Base-by-base conservation (phyloP, 768 basidiomycete species). In the Tylopilus sp. region DNA sequence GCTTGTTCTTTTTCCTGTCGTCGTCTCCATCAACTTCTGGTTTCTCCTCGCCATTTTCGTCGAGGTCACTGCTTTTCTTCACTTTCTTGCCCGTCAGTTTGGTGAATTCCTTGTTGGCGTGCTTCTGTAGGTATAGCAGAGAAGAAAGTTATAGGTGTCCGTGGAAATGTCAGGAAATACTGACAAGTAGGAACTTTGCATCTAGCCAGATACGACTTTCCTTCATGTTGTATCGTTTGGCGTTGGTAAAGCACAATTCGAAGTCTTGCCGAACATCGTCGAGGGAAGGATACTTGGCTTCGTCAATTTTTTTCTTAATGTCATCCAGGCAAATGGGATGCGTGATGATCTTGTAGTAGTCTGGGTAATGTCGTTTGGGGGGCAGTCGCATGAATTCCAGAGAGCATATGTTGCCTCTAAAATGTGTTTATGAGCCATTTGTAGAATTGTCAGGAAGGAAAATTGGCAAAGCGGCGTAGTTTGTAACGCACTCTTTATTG, bases 241-340 rank as follows among this genome's bases (percentile, higher is more conserved):
- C 89, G 64, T 92, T 92, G 61, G 75, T 78, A 65, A 92, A 92
- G 65, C 87, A 86, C 36, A 84, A 73, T 62, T 92, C 89, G 46
- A 92, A 81, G 63, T 89, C 88, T 38, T 76, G 75, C 63, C 79
- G 83, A 61, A 90, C 83, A 11, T 78, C 81, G 45, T 85, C 81
- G 42, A 92, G 74, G 13, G 84, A 80, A 14, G 74, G 59, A 62
- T 93, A 94, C 13, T 57, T 64, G 52, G 76, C 74, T 46, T 73
- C 71, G 42, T 87, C 85, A 25, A 94, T 77, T 62, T 82, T 80
- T 61, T 82, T 79, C 78, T 92, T 92, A 74, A 97, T 92, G 58
- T 95, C 91, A 40, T 92, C 88, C 46, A 97, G 76, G 25, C 90
- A 85, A 60, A 97, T 91, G 28, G 95, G 94, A 24, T 81, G 76